Evolutionary conservation across 2,329 filamentous ascomycete genomes (phyloP), one percentile per base, ranked within the genome.

Genomic region (Lasiodiplodia gonubiensis): DNA sequence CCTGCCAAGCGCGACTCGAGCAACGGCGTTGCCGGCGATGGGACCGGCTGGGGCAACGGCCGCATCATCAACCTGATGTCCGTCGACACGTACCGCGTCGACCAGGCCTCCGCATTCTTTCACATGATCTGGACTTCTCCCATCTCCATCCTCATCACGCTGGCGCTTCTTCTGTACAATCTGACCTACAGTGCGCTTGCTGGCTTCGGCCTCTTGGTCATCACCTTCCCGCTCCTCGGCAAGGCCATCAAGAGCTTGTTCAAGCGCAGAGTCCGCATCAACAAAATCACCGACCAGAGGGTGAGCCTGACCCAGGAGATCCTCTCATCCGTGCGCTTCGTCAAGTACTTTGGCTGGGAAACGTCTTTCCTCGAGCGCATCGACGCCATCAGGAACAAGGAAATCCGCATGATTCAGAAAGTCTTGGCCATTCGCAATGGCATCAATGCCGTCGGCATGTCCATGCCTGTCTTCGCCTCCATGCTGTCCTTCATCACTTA

Each of bases 291-390:
- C 2, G 94, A 98, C 76, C 92, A 96, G 80, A 88, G 94, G 70
- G 94, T 98, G 8, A 91, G 91, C 64, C 82, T 98, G 39, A 97
- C 93, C 0, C 94, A 97, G 76, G 94, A 98, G 76, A 97, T 98
- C 63, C 75, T 98, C 16, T 90, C 93, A 72, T 92, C 93, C 0
- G 94, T 97, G 27, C 88, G 94, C 30, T 97, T 98, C 74, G 94
- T 98, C 80, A 98, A 98, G 78, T 97, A 89, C 78, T 98, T 97
- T 76, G 94, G 93, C 8, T 98, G 94, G 94, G 94, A 98, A 77
- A 90, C 86, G 68, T 91, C 92, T 39, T 97, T 98, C 75, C 82
- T 97, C 14, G 85, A 89, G 61, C 89, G 93, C 16, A 85, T 97
- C 18, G 87, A 88, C 60, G 85, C 89, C 27, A 91, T 97, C 69